These are phyloP conservation scores for Solanum verrucosum DNA, from an alignment of 257 asterid species.

Conservation along the genomic window DNA sequence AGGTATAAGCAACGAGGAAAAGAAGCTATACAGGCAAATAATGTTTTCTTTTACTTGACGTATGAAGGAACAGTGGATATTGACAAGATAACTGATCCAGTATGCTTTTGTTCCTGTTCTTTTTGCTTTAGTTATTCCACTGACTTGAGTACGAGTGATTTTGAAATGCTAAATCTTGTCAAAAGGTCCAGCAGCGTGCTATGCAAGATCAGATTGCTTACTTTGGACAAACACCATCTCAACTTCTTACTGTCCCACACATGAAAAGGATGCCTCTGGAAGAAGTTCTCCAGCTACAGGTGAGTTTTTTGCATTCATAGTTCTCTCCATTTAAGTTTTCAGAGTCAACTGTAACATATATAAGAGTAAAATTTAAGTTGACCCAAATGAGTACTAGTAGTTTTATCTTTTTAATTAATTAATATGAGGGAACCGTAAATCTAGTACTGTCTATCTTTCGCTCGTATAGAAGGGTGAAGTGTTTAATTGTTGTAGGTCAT, in stretches of 20 bases:
- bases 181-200: slow-evolving; percentile 84
- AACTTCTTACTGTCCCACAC: slow-evolving; percentile 85
- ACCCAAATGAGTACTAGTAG: background rate
- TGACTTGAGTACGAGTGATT: background rate
- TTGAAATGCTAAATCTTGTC: slow-evolving; percentile 8
- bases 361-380: background rate
- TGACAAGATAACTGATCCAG: slow-evolving; percentile 89
- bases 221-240: slow-evolving; percentile 99
- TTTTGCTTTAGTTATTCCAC: slow-evolving; percentile 2
- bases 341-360: background rate
- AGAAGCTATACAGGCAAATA: slow-evolving; percentile 89
- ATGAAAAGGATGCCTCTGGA: slow-evolving; percentile 71
- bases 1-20: slow-evolving; percentile 98
- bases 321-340: background rate
- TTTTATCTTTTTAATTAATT: background rate
- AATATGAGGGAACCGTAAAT: background rate
- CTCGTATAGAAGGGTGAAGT: background rate
- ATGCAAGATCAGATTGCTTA: slow-evolving; percentile 98
- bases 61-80: slow-evolving; percentile 97
- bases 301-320: background rate
- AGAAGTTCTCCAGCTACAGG: slow-evolving; percentile 98
- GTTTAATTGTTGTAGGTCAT: background rate
- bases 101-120: slow-evolving; percentile 34
- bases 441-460: background rate
- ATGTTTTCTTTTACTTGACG: slow-evolving; percentile 91